Base-by-base conservation (phyloP, 805 yeast species). In the Komagataella pastoris region DNA sequence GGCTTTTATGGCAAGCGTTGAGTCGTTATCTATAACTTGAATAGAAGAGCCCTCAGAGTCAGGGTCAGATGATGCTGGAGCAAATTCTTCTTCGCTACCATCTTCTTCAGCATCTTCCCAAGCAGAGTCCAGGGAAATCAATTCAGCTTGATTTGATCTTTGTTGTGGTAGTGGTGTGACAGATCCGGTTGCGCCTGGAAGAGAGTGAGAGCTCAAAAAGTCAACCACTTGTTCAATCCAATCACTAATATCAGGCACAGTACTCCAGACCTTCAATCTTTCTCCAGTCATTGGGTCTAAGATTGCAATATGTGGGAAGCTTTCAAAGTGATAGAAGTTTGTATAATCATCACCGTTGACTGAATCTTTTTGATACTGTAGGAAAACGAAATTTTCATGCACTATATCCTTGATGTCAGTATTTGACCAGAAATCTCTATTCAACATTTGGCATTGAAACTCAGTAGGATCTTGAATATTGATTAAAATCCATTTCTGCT, bases 231-330 rank as follows among this genome's bases (percentile, higher is more conserved):
- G 88, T 45, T 75, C 74, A 7, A 83, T 64, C 80, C 90, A 90
- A 17, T 66, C 71, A 3, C 74, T 73, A 0, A 75, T 71, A 17
- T 69, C 68, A 0, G 95, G 95, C 1, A 80, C 82, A 0, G 77
- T 78, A n/a, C 73, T 69, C 96, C 97, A 93, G 51, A 73, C 73
- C 57, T 77, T 76, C 52, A 88, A 76, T 54, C 95, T 74, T 66
- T 93, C 99, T 19, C 98, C 98, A 0, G 99, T 93, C 63, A 90
- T 80, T 2, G 99, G 97, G 61, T 93, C 99, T 49, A 93, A 64
- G 45, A 93, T 86, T 1, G 97, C 86, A 46, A 93, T 81, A 63
- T 93, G 97, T 1, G 99, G 99, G 62, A 70, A 84, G 21, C 75
- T 77, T 1, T 72, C 67, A 48, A 86, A 74, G 3, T 84, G 83